Percentiles rank a stretch among this genome's conserved stretches.
These are phyloP conservation scores for Penicillium coprophilum DNA, from an alignment of 495 filamentous ascomycete genomes.

Conservation along the genomic window DNA sequence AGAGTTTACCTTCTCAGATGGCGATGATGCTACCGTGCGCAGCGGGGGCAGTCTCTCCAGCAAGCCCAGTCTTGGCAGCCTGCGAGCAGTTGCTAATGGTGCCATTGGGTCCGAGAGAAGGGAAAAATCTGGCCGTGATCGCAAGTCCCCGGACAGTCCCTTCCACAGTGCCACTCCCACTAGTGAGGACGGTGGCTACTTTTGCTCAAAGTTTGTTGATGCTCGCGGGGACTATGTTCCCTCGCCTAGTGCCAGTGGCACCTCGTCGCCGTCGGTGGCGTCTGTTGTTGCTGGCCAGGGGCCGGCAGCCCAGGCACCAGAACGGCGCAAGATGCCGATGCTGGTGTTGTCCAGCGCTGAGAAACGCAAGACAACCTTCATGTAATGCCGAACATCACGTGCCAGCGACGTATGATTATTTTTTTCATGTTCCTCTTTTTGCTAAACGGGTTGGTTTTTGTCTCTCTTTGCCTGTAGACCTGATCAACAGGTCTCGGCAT, in stretches of 20 bases:
- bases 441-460: slow-evolving; percentile 11
- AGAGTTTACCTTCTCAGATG: slow-evolving; percentile 78
- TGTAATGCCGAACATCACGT: slow-evolving; percentile 49
- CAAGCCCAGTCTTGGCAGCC: slow-evolving; percentile 74
- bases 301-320: slow-evolving; percentile 48
- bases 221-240: slow-evolving; percentile 41
- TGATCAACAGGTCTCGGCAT: background rate
- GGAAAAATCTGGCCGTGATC: slow-evolving; percentile 59
- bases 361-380: slow-evolving; percentile 79
- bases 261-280: slow-evolving; percentile 45
- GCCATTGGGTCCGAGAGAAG: slow-evolving; percentile 85
- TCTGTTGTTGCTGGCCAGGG: slow-evolving; percentile 50
- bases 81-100: slow-evolving; percentile 73
- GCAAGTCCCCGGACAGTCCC: slow-evolving; percentile 52
- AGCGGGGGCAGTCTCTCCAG: slow-evolving; percentile 81
- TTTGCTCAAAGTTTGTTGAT: slow-evolving; percentile 56
- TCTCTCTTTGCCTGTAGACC: slow-evolving; percentile 6
- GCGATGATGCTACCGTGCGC: slow-evolving; percentile 78
- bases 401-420: slow-evolving; percentile 42
- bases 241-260: slow-evolving; percentile 26
- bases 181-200: slow-evolving; percentile 61
- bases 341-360: slow-evolving; percentile 85
- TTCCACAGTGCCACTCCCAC: slow-evolving; percentile 48
- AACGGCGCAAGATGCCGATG: slow-evolving; percentile 77
- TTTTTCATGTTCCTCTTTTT: slow-evolving; percentile 1